Evolutionary conservation across 2,329 filamentous ascomycete species (phyloP), one percentile per base, ranked within the genome.

Genomic region (Colletotrichum musae): DNA sequence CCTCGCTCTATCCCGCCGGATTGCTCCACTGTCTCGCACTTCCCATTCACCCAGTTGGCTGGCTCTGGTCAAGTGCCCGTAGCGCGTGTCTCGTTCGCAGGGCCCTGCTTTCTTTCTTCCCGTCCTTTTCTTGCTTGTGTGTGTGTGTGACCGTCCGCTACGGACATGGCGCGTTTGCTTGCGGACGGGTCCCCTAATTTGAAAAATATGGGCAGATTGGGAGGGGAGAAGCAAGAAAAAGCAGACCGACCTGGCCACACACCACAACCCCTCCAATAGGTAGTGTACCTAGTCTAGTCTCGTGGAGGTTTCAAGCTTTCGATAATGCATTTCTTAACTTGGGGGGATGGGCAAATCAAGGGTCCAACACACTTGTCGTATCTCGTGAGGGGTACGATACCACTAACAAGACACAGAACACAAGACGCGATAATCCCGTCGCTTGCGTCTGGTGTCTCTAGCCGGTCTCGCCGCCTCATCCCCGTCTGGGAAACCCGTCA

Each of bases 291-390:
- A 24, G 21, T 24, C 21, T 24, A 24, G 51, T 50, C 32, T 39
- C 56, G 24, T 32, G 18, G 13, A 41, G 56, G 62, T 69, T 69
- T 69, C 66, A 69, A 65, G 61, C 62, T 54, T 69, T 59, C 61
- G 43, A 65, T 36, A 69, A 60, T 50, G 50, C 66, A 50, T 21
- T 59, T 54, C 61, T 50, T 41, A 58, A 41, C 32, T 21, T 36
- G 21, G 51, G 10, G 21, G 45, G 57, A 51, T 60, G 26, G 62
- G 43, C 50, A 69, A 61, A 58, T 57, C 56, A 60, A 57, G 67
- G 67, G 67, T 67, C 67, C 67, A 67, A 52, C 45, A 60, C 63
- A 50, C 50, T 26, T 43, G 36, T 18, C 24, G 47, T 54, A 24
- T 47, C 32, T 57, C 43, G 26, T 60, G 56, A 66, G 51, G 36